Evolutionary conservation across 495 filamentous ascomycete genomes (phyloP).

Genomic region (Chaetomidium leptoderma): DNA sequence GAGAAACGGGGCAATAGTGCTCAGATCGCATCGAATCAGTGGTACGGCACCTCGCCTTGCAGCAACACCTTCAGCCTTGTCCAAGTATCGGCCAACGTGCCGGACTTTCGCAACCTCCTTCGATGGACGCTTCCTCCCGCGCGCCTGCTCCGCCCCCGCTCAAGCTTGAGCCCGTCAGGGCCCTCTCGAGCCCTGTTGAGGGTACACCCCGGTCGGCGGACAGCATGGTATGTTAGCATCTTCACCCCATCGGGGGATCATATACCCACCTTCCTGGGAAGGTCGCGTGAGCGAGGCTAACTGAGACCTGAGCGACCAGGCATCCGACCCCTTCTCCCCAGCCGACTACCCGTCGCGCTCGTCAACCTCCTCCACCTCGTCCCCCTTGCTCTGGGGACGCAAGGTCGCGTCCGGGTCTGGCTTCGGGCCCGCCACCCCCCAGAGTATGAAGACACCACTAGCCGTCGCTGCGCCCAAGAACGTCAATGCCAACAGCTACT

Average conservation of each 20-base stretch:
- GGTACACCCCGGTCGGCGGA: constrained; percentile 4
- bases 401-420: not conserved
- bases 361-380: not conserved
- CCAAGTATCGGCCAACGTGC: not conserved
- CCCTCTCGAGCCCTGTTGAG: not conserved
- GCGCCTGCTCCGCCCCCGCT: constrained; percentile 15
- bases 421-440: not conserved
- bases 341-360: constrained; percentile 1
- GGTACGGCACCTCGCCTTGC: not conserved
- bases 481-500: constrained; percentile 37
- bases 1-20: not conserved
- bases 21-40: not conserved
- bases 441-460: not conserved
- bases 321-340: constrained; percentile 2
- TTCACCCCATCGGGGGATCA: too few relatives aligned
- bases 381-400: not conserved
- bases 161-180: constrained; percentile 13
- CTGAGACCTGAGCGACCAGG: not conserved
- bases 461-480: constrained; percentile 12
- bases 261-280: too few relatives aligned
- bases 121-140: constrained; percentile 17
- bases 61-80: not conserved
- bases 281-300: too few relatives aligned
- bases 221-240: constrained; percentile 13
- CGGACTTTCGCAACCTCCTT: not conserved